Base-by-base conservation (phyloP, 129 eudicot species). In the Cynara cardunculus region DNA sequence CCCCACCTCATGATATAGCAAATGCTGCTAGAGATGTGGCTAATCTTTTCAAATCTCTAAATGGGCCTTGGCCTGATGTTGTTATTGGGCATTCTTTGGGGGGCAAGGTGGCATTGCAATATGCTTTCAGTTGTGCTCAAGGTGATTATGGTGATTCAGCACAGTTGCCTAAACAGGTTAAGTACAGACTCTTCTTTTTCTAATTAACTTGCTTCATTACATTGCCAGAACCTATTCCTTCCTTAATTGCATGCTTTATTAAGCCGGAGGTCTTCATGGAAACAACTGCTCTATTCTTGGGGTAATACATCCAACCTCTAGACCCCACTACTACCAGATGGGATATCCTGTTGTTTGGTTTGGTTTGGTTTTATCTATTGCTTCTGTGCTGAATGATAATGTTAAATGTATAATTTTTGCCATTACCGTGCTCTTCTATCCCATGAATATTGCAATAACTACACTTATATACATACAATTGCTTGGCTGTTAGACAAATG, bases 71-170 rank as follows among this genome's bases (percentile, higher is more conserved):
- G 98, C 98, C 98, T n/a, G 97, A 91, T 80, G 90, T 89, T 56
- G 91, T 93, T 64, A 84, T 93, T 5, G 98, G 97, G 0, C 97
- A 93, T 80, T 93, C 98, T 25, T 72, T 93, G 89, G 98, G 97
- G 2, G 97, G 97, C 21, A 93, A 91, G 79, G 98, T 93, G 79
- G 93, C 91, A 0, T 69, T 89, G 85, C 97, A 91, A 78, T 93
- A 86, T 75, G 93, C 88, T 7, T 75, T 85, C 46, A 91, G 98
- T 69, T 88, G 94, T 88, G 88, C 90, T 82, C 72, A 85, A 19
- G 94, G 94, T 53, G 87, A 86, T 81, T 93, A 87, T 80, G 98
- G 98, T 13, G 85, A 85, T 35, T 73, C 85, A 7, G 85, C 82
- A 24, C 73, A 71, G 59, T 77, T 89, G 76, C 98, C 98, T 41